Conservation (phyloP, 2,329 filamentous ascomycete genomes). For the Knufia petricola region DNA sequence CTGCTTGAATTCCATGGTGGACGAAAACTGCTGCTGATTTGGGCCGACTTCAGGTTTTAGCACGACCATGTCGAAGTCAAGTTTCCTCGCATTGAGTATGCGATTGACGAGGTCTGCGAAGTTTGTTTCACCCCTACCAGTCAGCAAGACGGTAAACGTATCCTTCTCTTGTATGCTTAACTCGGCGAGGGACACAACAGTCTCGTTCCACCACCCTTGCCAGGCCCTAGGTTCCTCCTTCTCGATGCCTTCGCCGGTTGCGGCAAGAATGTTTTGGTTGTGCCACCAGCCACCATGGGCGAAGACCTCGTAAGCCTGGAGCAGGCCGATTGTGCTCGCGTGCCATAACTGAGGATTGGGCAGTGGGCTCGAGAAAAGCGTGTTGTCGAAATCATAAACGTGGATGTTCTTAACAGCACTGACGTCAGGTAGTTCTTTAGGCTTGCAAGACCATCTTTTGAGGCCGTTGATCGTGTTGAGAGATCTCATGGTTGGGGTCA, state of each 20-base stretch:
- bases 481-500: conserved; percentile 15
- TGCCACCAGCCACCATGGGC: conserved; percentile 95
- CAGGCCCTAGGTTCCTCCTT: conserved; percentile 75
- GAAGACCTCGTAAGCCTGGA: conserved; percentile 68
- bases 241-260: conserved; percentile 73
- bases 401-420: conserved; percentile 70
- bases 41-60: conserved; percentile 81
- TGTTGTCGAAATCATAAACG: conserved; percentile 98
- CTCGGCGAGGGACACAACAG: conserved; percentile 67
- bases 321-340: conserved; percentile 61
- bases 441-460: conserved; percentile 70
- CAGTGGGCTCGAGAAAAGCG: conserved; percentile 80
- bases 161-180: conserved; percentile 77
- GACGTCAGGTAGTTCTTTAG: conserved; percentile 56
- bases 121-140: conserved; percentile 67
- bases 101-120: conserved; percentile 73
- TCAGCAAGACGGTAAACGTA: conserved; percentile 74
- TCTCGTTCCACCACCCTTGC: conserved; percentile 95
- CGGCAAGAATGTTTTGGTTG: conserved; percentile 71
- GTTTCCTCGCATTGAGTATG: conserved; percentile 65
- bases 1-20: conserved; percentile 90
- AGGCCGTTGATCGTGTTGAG: conserved; percentile 60
- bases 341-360: conserved; percentile 87
- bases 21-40: conserved; percentile 64
- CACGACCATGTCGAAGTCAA: conserved; percentile 80